phyloP scores from a whole-genome alignment of 257 asterid genomes.

The Lycium ferocissimum region DNA sequence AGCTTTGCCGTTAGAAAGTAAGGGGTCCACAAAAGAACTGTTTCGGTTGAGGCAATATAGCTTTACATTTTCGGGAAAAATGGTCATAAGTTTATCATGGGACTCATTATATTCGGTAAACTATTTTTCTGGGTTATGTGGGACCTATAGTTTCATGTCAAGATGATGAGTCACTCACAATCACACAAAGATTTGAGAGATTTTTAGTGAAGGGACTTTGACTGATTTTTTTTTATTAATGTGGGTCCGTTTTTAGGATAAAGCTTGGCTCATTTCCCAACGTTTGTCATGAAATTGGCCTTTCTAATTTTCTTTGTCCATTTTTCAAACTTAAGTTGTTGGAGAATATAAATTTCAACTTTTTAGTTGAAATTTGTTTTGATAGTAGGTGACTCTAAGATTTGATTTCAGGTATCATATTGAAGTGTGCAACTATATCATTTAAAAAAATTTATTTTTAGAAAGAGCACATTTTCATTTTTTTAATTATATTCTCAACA shows the following conservation, averaged over 20 bases:
- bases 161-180: conserved; percentile 1
- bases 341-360: no score
- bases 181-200: neutral
- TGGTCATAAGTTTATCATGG: conserved; percentile 13
- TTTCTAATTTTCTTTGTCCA: no score
- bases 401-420: no score
- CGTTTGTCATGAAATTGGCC: neutral
- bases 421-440: no score
- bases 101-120: conserved; percentile 26
- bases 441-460: no score
- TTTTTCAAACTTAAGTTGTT: no score
- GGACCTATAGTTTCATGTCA: neutral
- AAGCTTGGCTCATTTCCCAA: conserved; percentile 6
- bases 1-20: conserved; percentile 34
- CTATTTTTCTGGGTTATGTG: conserved; percentile 15
- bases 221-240: neutral
- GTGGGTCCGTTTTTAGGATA: neutral
- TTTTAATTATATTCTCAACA: no score
- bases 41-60: conserved; percentile 31
- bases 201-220: neutral
- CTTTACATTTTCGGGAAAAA: conserved; percentile 11
- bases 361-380: no score
- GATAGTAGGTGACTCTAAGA: no score
- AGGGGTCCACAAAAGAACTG: conserved; percentile 43
- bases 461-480: no score